Conservation (phyloP, 169 alveolate genomes). For the Cystoisospora suis region DNA sequence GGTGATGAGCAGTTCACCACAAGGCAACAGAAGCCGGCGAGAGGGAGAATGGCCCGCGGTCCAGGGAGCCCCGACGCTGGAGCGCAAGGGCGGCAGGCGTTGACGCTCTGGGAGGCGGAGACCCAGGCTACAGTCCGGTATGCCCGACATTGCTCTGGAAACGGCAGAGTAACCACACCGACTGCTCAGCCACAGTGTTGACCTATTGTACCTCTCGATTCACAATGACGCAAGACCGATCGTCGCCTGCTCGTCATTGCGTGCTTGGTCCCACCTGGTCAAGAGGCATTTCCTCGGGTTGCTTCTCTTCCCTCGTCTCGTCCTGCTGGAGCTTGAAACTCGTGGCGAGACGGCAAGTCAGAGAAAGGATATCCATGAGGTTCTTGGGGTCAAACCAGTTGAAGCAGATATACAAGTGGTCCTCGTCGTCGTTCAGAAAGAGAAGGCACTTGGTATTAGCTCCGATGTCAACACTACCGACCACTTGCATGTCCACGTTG, state of each 20-base stretch:
- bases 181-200: too few species aligned
- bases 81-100: too few species aligned
- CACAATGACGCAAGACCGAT: too few species aligned
- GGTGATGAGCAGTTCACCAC: too few species aligned
- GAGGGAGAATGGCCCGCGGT: too few species aligned
- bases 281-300: not conserved
- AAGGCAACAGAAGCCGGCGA: too few species aligned
- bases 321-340: not conserved
- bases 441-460: constrained; percentile 39
- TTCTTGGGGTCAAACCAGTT: constrained; percentile 38
- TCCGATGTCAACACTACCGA: constrained; percentile 21
- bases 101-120: too few species aligned
- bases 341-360: constrained; percentile 21
- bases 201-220: too few species aligned
- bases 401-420: constrained; percentile 29
- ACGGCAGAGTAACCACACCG: too few species aligned
- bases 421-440: constrained; percentile 6
- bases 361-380: not conserved
- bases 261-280: not conserved
- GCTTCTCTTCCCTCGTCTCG: not conserved
- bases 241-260: not conserved
- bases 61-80: too few species aligned
- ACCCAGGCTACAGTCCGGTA: too few species aligned
- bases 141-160: too few species aligned
- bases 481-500: not conserved